Conservation (phyloP, 2,329 filamentous ascomycete species). For the Fusarium tuaranense region DNA sequence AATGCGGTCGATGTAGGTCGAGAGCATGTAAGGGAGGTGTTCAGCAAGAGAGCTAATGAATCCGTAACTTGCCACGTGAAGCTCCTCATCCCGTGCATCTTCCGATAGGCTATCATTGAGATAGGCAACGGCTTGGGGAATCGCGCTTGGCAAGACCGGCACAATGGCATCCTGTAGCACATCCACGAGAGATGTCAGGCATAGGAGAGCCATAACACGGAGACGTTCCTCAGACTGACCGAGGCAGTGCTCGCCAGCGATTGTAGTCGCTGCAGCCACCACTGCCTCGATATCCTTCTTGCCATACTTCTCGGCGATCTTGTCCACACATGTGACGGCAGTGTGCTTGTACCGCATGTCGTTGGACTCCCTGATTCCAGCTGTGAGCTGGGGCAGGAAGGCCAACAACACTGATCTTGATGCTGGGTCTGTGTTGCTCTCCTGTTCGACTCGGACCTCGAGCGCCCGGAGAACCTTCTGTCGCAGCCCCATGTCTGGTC, state of each 20-base stretch:
- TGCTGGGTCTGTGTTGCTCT: constrained; percentile 74
- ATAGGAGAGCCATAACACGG: constrained; percentile 86
- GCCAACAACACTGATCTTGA: constrained; percentile 79
- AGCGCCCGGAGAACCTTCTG: constrained; percentile 85
- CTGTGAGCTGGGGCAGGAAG: constrained; percentile 83
- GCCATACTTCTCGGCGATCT: constrained; percentile 94
- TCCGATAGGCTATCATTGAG: constrained; percentile 71
- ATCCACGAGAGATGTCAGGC: constrained; percentile 88
- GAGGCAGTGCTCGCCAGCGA: constrained; percentile 81
- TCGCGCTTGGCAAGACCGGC: constrained; percentile 80
- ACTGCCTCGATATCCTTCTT: constrained; percentile 88
- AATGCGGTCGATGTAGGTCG: constrained; percentile 78
- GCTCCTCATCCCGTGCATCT: constrained; percentile 66
- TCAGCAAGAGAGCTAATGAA: constrained; percentile 84
- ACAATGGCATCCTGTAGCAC: constrained; percentile 89
- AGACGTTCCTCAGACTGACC: constrained; percentile 79
- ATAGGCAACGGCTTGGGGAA: constrained; percentile 78
- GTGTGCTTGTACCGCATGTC: constrained; percentile 85
- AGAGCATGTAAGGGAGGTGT: constrained; percentile 90
- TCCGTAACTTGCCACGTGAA: constrained; percentile 86
- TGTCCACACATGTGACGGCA: constrained; percentile 89
- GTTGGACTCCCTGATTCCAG: constrained; percentile 78
- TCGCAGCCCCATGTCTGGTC: constrained; percentile 79
- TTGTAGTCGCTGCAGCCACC: constrained; percentile 78
- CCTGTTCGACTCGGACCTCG: constrained; percentile 81